Conservation (phyloP, 208 protist genomes). For the Acanthamoeba culbertsoni region DNA sequence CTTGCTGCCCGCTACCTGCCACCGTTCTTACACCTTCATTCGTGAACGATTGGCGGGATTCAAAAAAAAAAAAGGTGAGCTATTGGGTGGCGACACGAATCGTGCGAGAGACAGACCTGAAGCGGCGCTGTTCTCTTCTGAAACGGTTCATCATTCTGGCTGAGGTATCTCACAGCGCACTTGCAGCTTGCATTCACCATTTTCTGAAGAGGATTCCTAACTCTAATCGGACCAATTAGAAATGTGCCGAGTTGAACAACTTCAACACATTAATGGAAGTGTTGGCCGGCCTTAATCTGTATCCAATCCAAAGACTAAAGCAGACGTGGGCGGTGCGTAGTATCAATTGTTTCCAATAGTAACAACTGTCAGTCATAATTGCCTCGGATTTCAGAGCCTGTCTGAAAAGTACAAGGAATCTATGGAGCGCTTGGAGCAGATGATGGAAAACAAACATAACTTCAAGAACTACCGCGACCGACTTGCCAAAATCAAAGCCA, state of each 20-base stretch:
- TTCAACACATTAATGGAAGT: conserved; percentile 58
- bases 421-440: conserved; percentile 32
- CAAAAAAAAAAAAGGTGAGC: no score
- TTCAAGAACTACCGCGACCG: conserved; percentile 53
- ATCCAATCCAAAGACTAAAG: conserved; percentile 53
- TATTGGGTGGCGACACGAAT: conserved; percentile 52
- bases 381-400: neutral
- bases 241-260: conserved; percentile 56
- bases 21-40: no score
- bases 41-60: no score
- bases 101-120: conserved; percentile 49
- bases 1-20: no score
- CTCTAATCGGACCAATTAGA: neutral
- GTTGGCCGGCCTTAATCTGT: conserved; percentile 49
- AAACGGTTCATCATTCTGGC: conserved; percentile 54
- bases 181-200: neutral
- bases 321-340: conserved; percentile 31
- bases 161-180: neutral
- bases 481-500: conserved; percentile 8
- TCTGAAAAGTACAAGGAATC: conserved; percentile 46
- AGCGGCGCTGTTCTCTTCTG: conserved; percentile 2
- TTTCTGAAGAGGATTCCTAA: neutral
- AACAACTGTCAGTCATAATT: neutral
- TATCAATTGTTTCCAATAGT: neutral
- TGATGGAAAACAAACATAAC: conserved; percentile 59